Conservation (phyloP, 2,329 filamentous ascomycete species). For the Hymenotorrendiella dingleyae region DNA sequence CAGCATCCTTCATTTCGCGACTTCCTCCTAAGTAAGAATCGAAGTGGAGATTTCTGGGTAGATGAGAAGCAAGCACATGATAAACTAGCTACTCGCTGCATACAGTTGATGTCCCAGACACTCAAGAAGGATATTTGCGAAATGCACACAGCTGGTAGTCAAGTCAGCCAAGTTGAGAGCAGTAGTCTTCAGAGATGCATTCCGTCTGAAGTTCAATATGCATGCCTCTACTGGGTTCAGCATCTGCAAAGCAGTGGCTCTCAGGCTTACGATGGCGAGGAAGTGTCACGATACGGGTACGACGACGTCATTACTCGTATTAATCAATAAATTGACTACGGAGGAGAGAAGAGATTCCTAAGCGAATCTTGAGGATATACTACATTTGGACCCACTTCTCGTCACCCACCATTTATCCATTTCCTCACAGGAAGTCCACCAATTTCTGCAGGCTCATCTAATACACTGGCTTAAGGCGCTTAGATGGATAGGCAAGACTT, state of each 20-base stretch:
- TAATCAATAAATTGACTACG: too few relatives aligned
- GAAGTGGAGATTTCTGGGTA: constrained; percentile 9
- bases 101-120: constrained; percentile 25
- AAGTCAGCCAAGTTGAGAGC: constrained; percentile 13
- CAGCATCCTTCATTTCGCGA: constrained; percentile 13
- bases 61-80: constrained; percentile 8
- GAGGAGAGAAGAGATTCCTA: too few relatives aligned
- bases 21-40: constrained; percentile 10
- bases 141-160: constrained; percentile 17
- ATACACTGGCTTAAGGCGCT: constrained; percentile 4
- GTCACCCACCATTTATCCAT: too few relatives aligned
- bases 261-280: constrained; percentile 19
- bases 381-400: too few relatives aligned
- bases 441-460: background rate
- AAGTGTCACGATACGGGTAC: too few relatives aligned
- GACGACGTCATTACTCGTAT: too few relatives aligned
- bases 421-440: background rate
- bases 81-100: constrained; percentile 4
- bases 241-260: constrained; percentile 26
- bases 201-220: constrained; percentile 32
- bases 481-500: too few relatives aligned
- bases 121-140: constrained; percentile 15
- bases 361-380: too few relatives aligned
- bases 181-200: constrained; percentile 23
- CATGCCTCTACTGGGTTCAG: constrained; percentile 32